phyloP scores from a whole-genome alignment of 2,329 filamentous ascomycete genomes.

The Neonectria neomacrospora region DNA sequence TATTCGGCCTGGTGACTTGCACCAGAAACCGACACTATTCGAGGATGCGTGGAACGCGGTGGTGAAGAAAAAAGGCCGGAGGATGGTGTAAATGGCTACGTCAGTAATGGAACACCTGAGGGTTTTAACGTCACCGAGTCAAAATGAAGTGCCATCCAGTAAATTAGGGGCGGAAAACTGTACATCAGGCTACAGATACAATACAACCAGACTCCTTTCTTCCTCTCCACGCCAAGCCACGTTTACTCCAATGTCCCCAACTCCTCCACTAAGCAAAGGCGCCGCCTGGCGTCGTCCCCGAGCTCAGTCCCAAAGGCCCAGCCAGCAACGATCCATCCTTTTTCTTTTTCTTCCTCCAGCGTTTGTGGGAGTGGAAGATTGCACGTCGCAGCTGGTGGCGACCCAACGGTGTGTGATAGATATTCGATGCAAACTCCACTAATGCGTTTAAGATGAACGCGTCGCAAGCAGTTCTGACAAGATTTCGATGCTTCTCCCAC shows the following conservation, averaged over 20 bases:
- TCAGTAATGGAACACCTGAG: too few relatives aligned
- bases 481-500: neutral
- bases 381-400: neutral
- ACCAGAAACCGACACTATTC: constrained; percentile 72
- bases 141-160: neutral
- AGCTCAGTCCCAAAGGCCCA: neutral
- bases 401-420: neutral
- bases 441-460: neutral
- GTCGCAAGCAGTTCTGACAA: neutral
- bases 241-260: constrained; percentile 3
- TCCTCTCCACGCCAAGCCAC: constrained; percentile 7
- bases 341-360: neutral
- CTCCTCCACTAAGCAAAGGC: constrained; percentile 4
- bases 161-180: neutral
- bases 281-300: neutral
- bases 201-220: constrained; percentile 6
- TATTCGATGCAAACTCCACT: neutral
- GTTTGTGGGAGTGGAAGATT: neutral
- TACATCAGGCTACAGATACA: constrained; percentile 2
- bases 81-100: too few relatives aligned
- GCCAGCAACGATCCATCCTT: neutral
- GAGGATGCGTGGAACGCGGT: constrained; percentile 71
- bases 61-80: neutral
- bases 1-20: constrained; percentile 69
- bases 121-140: neutral